Base-by-base conservation (phyloP, 83 land plant species). In the Larix sibirica region DNA sequence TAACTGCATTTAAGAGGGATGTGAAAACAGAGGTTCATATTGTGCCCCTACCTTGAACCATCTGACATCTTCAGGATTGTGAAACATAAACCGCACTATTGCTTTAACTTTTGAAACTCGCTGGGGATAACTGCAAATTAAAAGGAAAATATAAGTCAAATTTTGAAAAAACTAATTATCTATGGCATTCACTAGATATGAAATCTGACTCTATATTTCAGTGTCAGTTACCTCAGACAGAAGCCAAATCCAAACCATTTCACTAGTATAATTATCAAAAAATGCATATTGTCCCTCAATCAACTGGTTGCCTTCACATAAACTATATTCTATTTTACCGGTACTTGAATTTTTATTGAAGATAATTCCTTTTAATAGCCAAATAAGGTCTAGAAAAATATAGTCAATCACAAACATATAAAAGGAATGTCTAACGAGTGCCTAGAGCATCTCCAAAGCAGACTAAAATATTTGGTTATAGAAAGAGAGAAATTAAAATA, bases 31-130 rank as follows among this genome's bases (percentile, higher is more conserved):
- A 33, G 54, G 20, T 71, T 71, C 20, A 20, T 40, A 42, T 71
- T 71, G 76, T 36, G 61, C 56, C 8, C 79, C 40, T 87, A 95
- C 99, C 95, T 94, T 95, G 85, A 95, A 97, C 96, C 96, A 97
- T 85, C 92, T 91, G 62, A 95, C 99, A 86, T 97, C 99, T 47
- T 95, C 99, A 21, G 99, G 96, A 82, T 86, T 93, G 83, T 97
- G 99, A 79, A 97, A 97, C 99, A 97, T 97, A 67, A 88, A 97
- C 77, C 99, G 85, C 26, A 97, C 95, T 5, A 88, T 80, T 17
- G 98, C 93, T 80, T 95, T 97, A 60, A 85, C 77, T 80, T 97
- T 97, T 64, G 94, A 91, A 9, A 97, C 99, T 63, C 96, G 80
- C 56, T 87, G 96, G 26, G 99, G 99, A 67, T 93, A 95, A 68